Conservation (phyloP, 2,329 filamentous ascomycete genomes). For the Aspergillus caelatus region DNA sequence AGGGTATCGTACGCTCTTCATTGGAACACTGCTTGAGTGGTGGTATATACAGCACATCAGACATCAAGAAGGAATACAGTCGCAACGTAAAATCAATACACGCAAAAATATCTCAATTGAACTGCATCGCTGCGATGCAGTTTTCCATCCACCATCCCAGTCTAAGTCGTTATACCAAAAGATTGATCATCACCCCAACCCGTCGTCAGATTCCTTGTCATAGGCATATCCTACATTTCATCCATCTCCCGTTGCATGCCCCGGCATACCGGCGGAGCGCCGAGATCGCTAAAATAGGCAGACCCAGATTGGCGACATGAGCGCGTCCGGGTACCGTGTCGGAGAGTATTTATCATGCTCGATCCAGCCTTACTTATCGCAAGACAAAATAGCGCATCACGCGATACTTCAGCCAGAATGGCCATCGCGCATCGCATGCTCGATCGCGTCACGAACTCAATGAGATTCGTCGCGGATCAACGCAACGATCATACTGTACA, state of each 20-base stretch:
- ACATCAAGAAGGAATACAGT: conserved; percentile 26
- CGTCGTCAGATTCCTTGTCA: conserved; percentile 1
- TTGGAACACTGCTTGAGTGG: conserved; percentile 37
- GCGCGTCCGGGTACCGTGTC: background rate
- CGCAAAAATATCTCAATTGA: conserved; percentile 17
- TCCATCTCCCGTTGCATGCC: background rate
- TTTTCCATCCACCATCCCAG: conserved; percentile 2
- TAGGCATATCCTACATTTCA: conserved; percentile 6
- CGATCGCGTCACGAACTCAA: conserved; percentile 56
- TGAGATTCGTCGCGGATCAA: conserved; percentile 93
- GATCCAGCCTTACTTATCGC: conserved; percentile 4
- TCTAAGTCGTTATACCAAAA: conserved; percentile 9
- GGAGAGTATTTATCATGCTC: conserved; percentile 1
- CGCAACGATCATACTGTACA: conserved; percentile 98
- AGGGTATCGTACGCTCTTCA: conserved; percentile 43
- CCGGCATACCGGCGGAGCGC: conserved; percentile 3
- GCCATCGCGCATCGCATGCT: conserved; percentile 44
- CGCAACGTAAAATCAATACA: conserved; percentile 19
- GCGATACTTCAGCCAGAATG: conserved; percentile 18
- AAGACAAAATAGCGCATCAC: conserved; percentile 9
- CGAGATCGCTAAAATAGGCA: conserved; percentile 1
- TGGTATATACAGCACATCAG: conserved; percentile 43
- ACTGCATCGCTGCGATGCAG: conserved; percentile 8
- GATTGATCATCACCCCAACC: background rate
- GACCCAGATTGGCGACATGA: background rate